Base-by-base conservation (phyloP, 2,329 filamentous ascomycete species). In the Verticillium longisporum region DNA sequence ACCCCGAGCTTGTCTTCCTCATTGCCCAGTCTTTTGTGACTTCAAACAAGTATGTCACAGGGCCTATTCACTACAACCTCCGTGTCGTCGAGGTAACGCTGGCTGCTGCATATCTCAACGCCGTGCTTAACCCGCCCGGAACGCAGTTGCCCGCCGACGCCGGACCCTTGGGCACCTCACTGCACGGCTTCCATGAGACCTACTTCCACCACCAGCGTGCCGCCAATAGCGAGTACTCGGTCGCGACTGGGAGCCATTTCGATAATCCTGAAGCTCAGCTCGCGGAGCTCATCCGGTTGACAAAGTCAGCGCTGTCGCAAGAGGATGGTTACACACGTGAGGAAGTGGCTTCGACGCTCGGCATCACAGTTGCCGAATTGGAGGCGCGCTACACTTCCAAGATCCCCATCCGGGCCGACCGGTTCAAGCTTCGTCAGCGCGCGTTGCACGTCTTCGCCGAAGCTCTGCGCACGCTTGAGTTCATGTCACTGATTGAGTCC, bases 81-180 rank as follows among this genome's bases (percentile, higher is more conserved):
- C 89, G 95, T 33, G 95, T 99, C 1, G 95, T 97, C 41, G 95
- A 99, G 77, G 96, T 92, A 78, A 95, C 90, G 60, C 83, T 99
- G 36, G 95, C 95, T 3, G 92, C 95, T 3, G 83, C 83, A 31
- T 86, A 84, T 69, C 80, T 88, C 62, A 80, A 87, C 66, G 83
- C 85, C 31, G 77, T 79, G 32, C 75, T 87, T 62, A 84, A 83
- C 72, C 81, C 83, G 11, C 71, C 79, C 0, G 80, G 79, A 38
- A 86, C 84, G 1, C 74, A 78, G 34, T 85, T 98, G 1, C 88
- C 91, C 18, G 77, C 83, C 61, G 95, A 99, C 73, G 87, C 88
- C 4, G 90, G 89, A 3, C 94, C 95, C 0, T 82, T 98, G 9
- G 91, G 90, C 9, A 86, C 91, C 72, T 92, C 88, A 66, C 83